These are phyloP conservation scores for Rhododendron kiyosumense DNA, from an alignment of 148 eudicot genomes.

Conservation along the genomic window DNA sequence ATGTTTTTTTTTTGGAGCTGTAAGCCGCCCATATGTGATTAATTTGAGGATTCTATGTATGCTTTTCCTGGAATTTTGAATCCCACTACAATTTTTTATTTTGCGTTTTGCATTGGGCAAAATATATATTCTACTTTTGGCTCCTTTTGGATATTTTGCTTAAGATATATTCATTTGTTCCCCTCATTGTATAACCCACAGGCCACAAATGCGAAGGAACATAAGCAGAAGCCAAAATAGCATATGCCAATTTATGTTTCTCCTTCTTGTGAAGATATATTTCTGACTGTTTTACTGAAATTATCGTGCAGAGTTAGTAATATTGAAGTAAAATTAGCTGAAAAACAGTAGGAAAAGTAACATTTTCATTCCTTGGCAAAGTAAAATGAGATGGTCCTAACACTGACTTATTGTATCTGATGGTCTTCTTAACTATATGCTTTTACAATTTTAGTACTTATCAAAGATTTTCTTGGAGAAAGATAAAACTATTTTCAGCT, in stretches of 20 bases:
- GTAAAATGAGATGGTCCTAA: background rate
- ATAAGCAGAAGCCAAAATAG: background rate
- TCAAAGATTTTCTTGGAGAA: background rate
- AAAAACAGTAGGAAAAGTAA: background rate
- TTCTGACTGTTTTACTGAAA: background rate
- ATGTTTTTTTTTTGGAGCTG: background rate
- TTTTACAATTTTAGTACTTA: background rate
- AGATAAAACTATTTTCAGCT: background rate
- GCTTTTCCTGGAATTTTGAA: conserved; percentile 7
- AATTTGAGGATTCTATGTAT: background rate
- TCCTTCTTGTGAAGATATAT: background rate
- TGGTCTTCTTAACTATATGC: background rate
- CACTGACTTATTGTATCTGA: background rate
- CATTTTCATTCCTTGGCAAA: background rate
- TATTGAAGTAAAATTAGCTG: background rate
- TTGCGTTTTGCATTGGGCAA: background rate
- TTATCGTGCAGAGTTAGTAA: background rate
- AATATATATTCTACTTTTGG: background rate
- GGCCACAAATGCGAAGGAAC: background rate
- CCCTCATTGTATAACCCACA: background rate
- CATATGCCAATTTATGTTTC: background rate
- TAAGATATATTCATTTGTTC: background rate
- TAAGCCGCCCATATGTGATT: background rate
- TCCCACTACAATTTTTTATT: background rate
- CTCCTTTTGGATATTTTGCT: background rate